A percentile compares a stretch with the other conserved stretches of the same genome.
phyloP scores from a whole-genome alignment of 2,329 filamentous ascomycete genomes.

The Helotiales sp. region DNA sequence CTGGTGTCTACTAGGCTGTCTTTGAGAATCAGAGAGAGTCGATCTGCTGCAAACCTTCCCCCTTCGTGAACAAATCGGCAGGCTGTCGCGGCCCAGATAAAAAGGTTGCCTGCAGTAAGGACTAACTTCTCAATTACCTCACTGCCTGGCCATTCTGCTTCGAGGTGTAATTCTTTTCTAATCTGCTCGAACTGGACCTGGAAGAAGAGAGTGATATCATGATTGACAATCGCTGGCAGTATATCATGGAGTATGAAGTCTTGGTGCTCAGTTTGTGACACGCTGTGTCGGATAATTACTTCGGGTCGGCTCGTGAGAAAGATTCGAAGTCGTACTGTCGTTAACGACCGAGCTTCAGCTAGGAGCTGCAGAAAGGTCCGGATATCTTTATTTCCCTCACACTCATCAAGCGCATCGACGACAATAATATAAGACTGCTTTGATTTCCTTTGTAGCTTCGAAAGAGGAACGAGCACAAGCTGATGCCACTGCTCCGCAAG shows the following conservation, averaged over 20 bases:
- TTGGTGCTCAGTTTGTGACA: conserved; percentile 15
- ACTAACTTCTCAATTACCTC: no score
- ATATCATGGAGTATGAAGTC: no score
- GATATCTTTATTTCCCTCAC: conserved; percentile 24
- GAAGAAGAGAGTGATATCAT: conserved; percentile 32
- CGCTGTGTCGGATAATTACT: conserved; percentile 22
- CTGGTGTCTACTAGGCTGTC: no score
- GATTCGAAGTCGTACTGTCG: conserved; percentile 23
- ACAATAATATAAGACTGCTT: conserved; percentile 19
- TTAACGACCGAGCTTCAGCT: no score
- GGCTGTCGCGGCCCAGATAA: no score
- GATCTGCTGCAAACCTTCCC: not conserved
- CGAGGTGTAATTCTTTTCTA: no score
- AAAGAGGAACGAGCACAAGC: conserved; percentile 41
- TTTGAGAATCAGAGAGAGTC: not conserved
- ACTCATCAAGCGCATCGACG: conserved; percentile 37
- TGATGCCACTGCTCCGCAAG: conserved; percentile 45
- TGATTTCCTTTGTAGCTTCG: no score
- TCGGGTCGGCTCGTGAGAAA: conserved; percentile 36
- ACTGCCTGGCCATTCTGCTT: no score
- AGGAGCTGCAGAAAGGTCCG: conserved; percentile 27
- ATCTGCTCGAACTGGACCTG: conserved; percentile 12
- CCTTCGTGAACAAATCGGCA: no score
- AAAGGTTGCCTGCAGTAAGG: no score
- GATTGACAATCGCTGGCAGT: conserved; percentile 22